These are phyloP conservation scores for Rheum nobile DNA, from an alignment of 148 eudicot genomes.

Conservation along the genomic window DNA sequence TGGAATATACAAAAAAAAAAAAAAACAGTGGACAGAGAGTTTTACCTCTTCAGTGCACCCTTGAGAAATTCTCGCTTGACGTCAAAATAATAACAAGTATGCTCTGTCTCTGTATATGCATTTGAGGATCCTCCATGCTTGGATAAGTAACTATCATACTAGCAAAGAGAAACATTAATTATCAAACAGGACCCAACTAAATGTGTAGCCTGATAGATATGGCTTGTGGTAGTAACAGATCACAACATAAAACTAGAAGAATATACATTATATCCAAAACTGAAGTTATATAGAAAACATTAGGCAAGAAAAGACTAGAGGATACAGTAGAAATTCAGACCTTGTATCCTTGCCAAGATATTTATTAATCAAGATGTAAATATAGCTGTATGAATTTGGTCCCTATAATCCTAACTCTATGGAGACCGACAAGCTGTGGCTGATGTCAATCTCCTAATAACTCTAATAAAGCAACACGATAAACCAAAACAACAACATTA, in stretches of 20 bases:
- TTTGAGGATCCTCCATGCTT: conserved; percentile 98
- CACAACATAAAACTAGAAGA: not conserved
- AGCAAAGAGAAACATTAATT: conserved; percentile 24
- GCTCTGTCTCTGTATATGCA: conserved; percentile 93
- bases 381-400: not conserved
- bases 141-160: conserved; percentile 96
- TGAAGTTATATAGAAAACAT: not conserved
- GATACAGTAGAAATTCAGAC: not conserved
- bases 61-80: conserved; percentile 78
- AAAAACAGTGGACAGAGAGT: not conserved
- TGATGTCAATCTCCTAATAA: not conserved
- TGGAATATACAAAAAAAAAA: not conserved
- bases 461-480: not conserved
- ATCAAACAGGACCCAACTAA: conserved; percentile 11
- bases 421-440: not conserved
- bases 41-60: conserved; percentile 63
- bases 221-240: not conserved
- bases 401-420: not conserved
- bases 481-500: not conserved
- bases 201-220: not conserved
- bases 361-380: not conserved
- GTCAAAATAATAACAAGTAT: conserved; percentile 95
- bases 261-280: not conserved
- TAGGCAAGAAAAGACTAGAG: not conserved
- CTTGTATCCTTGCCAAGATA: not conserved